Evolutionary conservation across 345 rosid species (phyloP), one percentile per base, ranked within the genome.

Genomic region (Pistacia integerrima): DNA sequence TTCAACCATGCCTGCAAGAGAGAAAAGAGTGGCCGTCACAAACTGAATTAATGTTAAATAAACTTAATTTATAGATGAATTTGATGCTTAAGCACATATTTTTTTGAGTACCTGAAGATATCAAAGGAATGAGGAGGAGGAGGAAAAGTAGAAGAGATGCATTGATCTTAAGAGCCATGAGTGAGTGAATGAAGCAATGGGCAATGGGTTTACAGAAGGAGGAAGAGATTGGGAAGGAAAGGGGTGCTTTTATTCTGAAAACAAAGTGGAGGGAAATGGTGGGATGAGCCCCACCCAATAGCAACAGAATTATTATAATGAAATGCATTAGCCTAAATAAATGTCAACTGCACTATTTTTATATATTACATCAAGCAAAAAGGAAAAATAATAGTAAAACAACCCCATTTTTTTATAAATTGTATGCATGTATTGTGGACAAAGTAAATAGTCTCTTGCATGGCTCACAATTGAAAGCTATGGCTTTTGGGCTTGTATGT

Each of bases 141-240:
- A 86, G 55, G 75, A 63, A 75, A 56, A 84, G 5, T 17, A 91
- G 72, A 84, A 89, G 75, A 67, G 78, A 62, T 57, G 87, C 12
- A 25, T 85, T 85, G 85, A 83, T 75, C 75, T 82, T 74, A 30
- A 57, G 68, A 80, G 87, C 86, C 97, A 92, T 88, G 77, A 63
- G 38, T 52, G 51, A 64, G 28, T n/a, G n/a, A 20, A 9, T 18
- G 3, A 67, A 28, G 41, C 9, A 59, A 16, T 16, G 3, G 10
- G 25, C 1, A 12, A 25, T 77, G 44, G 51, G 68, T 64, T 75
- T 3, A 41, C 38, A 28, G 51, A 70, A 80, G 55, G 55, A 69
- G 85, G 70, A 66, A 20, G 61, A 67, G 63, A 72, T 66, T 22
- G 85, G 69, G 79, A 69, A 55, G 68, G 77, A 73, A 66, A 22